These are phyloP conservation scores for Avicennia marina DNA, from an alignment of 257 asterid genomes.

Conservation along the genomic window DNA sequence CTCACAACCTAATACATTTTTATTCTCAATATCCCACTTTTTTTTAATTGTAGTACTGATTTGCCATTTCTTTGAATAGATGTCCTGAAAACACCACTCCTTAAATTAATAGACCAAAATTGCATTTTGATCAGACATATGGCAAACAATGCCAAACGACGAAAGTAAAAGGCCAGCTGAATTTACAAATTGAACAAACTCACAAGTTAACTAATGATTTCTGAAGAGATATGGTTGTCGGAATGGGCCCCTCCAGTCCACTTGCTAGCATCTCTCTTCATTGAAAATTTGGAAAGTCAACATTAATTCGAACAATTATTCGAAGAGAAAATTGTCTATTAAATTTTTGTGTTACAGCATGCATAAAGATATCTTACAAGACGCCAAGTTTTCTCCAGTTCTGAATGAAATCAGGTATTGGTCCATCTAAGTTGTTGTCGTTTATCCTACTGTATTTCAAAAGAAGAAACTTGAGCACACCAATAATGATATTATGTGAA, in stretches of 20 bases:
- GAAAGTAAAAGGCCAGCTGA: too few relatives aligned
- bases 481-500: neutral
- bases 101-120: too few relatives aligned
- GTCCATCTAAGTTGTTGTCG: slow-evolving; percentile 72
- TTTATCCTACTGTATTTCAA: slow-evolving; percentile 67
- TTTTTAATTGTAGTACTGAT: too few relatives aligned
- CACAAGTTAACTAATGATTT: slow-evolving; percentile 50
- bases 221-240: slow-evolving; percentile 60
- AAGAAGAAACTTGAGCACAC: neutral
- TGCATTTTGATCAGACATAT: too few relatives aligned
- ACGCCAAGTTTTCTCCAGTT: slow-evolving; percentile 70
- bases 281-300: slow-evolving; percentile 9
- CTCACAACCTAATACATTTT: too few relatives aligned
- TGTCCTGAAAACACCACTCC: too few relatives aligned
- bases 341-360: neutral
- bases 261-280: slow-evolving; percentile 88
- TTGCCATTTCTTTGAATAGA: too few relatives aligned
- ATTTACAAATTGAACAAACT: too few relatives aligned
- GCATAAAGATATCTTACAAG: slow-evolving; percentile 52
- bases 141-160: too few relatives aligned
- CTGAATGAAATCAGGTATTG: slow-evolving; percentile 65
- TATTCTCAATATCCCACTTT: too few relatives aligned
- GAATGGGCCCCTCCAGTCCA: slow-evolving; percentile 87
- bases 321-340: neutral
- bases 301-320: neutral